Evolutionary conservation across 73 alveolate species (phyloP).

Genomic region (Tetrahymena thermophila): DNA sequence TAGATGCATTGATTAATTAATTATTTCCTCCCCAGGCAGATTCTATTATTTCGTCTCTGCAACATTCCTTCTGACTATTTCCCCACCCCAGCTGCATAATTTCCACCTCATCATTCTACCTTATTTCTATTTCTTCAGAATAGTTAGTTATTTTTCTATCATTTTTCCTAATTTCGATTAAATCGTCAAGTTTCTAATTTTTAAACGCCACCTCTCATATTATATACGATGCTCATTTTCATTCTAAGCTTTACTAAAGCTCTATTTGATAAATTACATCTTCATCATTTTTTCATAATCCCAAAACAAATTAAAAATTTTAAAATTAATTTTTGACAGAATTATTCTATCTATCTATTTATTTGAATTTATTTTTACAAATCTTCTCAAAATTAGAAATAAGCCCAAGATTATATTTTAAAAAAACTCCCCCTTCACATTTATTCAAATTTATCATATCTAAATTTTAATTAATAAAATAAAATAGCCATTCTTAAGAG

Average conservation of each 20-base stretch:
- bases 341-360: too few species aligned
- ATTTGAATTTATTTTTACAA: too few species aligned
- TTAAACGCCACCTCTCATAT: background rate
- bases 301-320: too few species aligned
- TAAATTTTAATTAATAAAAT: background rate
- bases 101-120: background rate
- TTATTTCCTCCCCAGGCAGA: background rate
- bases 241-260: too few species aligned
- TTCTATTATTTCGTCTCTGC: background rate
- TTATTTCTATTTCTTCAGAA: background rate
- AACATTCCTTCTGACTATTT: background rate
- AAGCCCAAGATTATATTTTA: too few species aligned
- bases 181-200: background rate
- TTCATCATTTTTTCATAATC: too few species aligned
- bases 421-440: too few species aligned
- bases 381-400: too few species aligned
- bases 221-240: background rate
- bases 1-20: background rate
- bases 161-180: background rate
- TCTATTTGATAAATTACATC: too few species aligned
- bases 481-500: background rate
- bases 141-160: background rate
- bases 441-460: background rate
- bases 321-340: too few species aligned
- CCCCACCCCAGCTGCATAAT: constrained; percentile 5